phyloP scores from a whole-genome alignment of 1,284 basidiomycete species.

The Meira miltonrushii region DNA sequence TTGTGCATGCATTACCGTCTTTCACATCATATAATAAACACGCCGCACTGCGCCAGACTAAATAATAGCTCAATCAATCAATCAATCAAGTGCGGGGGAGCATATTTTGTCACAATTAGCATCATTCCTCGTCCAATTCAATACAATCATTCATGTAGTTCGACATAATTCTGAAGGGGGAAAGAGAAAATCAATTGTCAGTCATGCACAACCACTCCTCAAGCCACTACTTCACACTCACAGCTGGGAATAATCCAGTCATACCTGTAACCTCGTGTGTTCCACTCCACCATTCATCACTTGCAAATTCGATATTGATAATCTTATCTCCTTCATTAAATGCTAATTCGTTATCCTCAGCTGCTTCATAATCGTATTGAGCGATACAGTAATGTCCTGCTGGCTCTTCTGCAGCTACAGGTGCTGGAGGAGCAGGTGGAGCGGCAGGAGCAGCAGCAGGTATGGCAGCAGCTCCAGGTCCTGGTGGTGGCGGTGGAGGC shows the following conservation, averaged over 20 bases:
- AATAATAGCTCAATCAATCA: no score
- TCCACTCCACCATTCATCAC: constrained; percentile 52
- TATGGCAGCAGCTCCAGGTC: constrained; percentile 15
- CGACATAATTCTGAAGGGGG: constrained; percentile 2
- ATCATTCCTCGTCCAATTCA: no score
- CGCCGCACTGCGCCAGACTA: no score
- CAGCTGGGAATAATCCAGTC: constrained; percentile 59
- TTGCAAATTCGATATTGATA: constrained; percentile 46
- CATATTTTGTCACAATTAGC: no score
- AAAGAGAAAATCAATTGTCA: background rate
- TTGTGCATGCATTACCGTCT: no score
- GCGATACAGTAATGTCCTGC: constrained; percentile 33
- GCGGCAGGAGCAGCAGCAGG: constrained; percentile 14
- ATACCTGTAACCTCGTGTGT: constrained; percentile 38
- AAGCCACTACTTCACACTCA: background rate
- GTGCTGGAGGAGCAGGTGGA: constrained; percentile 11
- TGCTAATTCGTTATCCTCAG: constrained; percentile 47
- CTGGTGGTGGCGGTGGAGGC: constrained; percentile 18
- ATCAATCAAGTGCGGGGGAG: no score
- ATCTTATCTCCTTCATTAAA: constrained; percentile 48
- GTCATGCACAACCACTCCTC: background rate
- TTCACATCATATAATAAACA: no score
- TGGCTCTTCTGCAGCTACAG: constrained; percentile 10
- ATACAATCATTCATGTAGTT: background rate
- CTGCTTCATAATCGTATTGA: constrained; percentile 51